These are phyloP conservation scores for Paraurostyla sp. DNA, from an alignment of 73 alveolate species.

Conservation along the genomic window DNA sequence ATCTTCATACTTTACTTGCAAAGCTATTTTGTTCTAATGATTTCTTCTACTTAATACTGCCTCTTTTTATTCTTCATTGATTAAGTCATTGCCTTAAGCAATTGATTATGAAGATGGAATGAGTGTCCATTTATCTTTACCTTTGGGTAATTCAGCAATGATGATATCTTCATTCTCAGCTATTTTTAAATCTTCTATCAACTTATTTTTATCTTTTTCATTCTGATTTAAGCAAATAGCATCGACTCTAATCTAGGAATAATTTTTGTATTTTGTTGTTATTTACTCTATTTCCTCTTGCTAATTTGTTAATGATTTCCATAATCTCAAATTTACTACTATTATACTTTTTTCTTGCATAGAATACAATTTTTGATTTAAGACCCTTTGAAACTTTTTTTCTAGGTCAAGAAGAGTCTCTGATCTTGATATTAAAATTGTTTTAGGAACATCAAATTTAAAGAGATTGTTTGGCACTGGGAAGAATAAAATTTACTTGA, in stretches of 20 bases:
- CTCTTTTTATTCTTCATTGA: neutral
- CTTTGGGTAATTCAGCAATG: slow-evolving; percentile 64
- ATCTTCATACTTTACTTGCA: too few species aligned
- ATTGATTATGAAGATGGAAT: neutral
- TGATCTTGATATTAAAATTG: slow-evolving; percentile 30
- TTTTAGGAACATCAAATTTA: neutral
- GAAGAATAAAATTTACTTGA: slow-evolving; percentile 29
- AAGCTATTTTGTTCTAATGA: neutral
- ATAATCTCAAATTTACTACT: slow-evolving; percentile 34
- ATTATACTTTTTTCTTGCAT: neutral
- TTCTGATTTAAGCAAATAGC: slow-evolving; percentile 34
- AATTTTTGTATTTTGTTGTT: slow-evolving; percentile 18
- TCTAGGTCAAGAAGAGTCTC: slow-evolving; percentile 58
- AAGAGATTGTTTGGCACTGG: slow-evolving; percentile 48
- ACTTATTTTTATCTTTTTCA: neutral
- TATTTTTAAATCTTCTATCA: slow-evolving; percentile 65
- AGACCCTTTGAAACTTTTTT: slow-evolving; percentile 47
- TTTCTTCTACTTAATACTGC: slow-evolving; percentile 1
- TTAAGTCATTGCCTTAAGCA: too few species aligned
- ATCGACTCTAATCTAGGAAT: slow-evolving; percentile 5
- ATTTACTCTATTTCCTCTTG: slow-evolving; percentile 17
- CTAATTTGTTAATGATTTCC: slow-evolving; percentile 52
- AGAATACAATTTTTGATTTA: slow-evolving; percentile 8
- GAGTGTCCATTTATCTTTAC: neutral
- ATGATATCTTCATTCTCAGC: slow-evolving; percentile 79